These are phyloP conservation scores for Calonectria pseudoturangicola DNA, from an alignment of 2,329 filamentous ascomycete species.

Conservation along the genomic window DNA sequence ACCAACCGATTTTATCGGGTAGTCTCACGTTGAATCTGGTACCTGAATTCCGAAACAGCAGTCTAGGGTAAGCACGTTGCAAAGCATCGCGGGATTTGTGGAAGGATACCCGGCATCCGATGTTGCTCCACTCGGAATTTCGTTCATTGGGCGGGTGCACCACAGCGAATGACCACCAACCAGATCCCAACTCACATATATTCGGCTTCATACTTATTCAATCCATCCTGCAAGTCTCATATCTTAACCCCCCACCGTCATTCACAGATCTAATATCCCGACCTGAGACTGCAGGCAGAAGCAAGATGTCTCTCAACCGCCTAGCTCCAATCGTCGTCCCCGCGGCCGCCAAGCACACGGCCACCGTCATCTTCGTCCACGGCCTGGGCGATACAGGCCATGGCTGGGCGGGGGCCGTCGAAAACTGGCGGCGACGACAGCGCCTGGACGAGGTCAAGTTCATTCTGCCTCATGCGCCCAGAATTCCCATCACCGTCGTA, in stretches of 20 bases:
- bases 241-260: neutral
- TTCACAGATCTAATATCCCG: slow-evolving; percentile 33
- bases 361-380: slow-evolving; percentile 95
- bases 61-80: slow-evolving; percentile 31
- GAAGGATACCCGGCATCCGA: slow-evolving; percentile 29
- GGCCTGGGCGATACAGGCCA: slow-evolving; percentile 90
- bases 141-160: slow-evolving; percentile 25
- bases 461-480: slow-evolving; percentile 92
- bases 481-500: slow-evolving; percentile 85
- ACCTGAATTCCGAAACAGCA: neutral
- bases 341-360: slow-evolving; percentile 88
- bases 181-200: slow-evolving; percentile 32
- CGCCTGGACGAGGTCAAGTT: slow-evolving; percentile 94
- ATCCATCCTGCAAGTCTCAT: slow-evolving; percentile 1
- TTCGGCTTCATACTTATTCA: slow-evolving; percentile 27
- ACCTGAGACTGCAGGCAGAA: neutral
- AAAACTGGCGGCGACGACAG: slow-evolving; percentile 88
- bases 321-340: slow-evolving; percentile 81
- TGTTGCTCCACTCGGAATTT: slow-evolving; percentile 21
- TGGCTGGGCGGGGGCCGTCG: slow-evolving; percentile 87
- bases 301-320: slow-evolving; percentile 49
- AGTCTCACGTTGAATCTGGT: neutral
- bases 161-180: slow-evolving; percentile 30
- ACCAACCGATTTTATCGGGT: neutral
- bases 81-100: slow-evolving; percentile 20